Percentiles rank a stretch among this genome's conserved stretches.
Evolutionary conservation across 2,329 filamentous ascomycete genomes (phyloP).

Genomic region (Ophiostoma sp.): DNA sequence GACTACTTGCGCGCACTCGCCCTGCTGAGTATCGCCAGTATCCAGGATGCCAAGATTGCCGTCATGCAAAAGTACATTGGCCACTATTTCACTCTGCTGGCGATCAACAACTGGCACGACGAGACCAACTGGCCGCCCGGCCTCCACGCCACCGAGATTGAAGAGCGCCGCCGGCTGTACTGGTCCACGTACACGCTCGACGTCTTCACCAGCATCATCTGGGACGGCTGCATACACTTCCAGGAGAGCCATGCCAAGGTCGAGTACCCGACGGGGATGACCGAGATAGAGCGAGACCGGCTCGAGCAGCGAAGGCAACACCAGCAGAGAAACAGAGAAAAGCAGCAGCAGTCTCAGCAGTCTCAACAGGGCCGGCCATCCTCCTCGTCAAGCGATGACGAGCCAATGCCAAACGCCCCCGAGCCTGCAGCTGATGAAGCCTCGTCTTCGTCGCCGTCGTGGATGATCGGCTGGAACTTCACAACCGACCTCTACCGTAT

Average conservation of each 20-base stretch:
- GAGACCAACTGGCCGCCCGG: constrained; percentile 29
- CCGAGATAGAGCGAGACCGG: not conserved
- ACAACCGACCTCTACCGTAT: constrained; percentile 53
- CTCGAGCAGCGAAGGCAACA: not conserved
- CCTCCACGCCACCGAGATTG: constrained; percentile 25
- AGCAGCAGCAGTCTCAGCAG: not conserved
- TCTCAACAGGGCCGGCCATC: not conserved
- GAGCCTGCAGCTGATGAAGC: not conserved
- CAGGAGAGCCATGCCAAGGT: constrained; percentile 45
- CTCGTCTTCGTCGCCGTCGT: constrained; percentile 29
- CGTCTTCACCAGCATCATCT: constrained; percentile 50
- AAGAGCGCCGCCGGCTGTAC: constrained; percentile 34
- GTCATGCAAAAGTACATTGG: constrained; percentile 31
- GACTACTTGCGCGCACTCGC: constrained; percentile 29
- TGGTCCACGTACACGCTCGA: constrained; percentile 57
- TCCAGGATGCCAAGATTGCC: constrained; percentile 30
- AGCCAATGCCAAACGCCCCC: not conserved
- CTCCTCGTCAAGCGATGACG: constrained; percentile 14
- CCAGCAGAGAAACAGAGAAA: not conserved
- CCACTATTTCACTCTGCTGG: constrained; percentile 30
- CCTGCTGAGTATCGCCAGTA: constrained; percentile 29
- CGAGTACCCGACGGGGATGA: constrained; percentile 40
- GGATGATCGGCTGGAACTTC: constrained; percentile 55
- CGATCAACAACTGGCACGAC: constrained; percentile 31
- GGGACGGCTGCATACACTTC: constrained; percentile 43